Evolutionary conservation across 2,329 filamentous ascomycete species (phyloP).

Genomic region (Phoma sp.): DNA sequence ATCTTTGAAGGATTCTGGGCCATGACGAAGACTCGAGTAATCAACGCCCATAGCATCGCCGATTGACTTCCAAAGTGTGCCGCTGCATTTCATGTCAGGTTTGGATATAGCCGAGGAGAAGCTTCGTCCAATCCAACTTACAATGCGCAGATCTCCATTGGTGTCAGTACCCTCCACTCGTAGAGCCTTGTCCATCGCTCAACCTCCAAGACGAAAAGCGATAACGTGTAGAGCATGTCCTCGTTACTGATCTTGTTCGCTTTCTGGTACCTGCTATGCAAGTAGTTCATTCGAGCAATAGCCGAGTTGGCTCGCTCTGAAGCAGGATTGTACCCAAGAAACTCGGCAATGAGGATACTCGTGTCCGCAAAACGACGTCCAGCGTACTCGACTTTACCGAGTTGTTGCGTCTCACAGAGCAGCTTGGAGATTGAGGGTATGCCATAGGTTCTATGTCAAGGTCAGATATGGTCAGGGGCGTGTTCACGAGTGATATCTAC

Average conservation of each 20-base stretch:
- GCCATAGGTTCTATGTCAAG: slow-evolving; percentile 39
- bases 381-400: slow-evolving; percentile 32
- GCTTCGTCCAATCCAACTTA: slow-evolving; percentile 5
- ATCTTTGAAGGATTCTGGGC: slow-evolving; percentile 51
- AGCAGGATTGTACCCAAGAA: slow-evolving; percentile 31
- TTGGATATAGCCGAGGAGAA: not conserved
- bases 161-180: slow-evolving; percentile 73
- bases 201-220: slow-evolving; percentile 71
- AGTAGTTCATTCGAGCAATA: slow-evolving; percentile 68
- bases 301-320: slow-evolving; percentile 51
- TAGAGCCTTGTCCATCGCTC: slow-evolving; percentile 67
- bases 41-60: slow-evolving; percentile 73
- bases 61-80: slow-evolving; percentile 73
- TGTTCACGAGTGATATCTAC: not conserved
- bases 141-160: slow-evolving; percentile 71
- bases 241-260: slow-evolving; percentile 65
- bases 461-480: not conserved
- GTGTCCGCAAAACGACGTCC: slow-evolving; percentile 43
- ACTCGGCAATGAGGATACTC: slow-evolving; percentile 41
- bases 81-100: slow-evolving; percentile 35
- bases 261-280: slow-evolving; percentile 65
- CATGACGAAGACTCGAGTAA: slow-evolving; percentile 53
- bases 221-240: slow-evolving; percentile 70
- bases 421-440: slow-evolving; percentile 47
- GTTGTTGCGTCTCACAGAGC: slow-evolving; percentile 43